Evolutionary conservation across 495 filamentous ascomycete genomes (phyloP), one percentile per base, ranked within the genome.

Genomic region (Talaromyces stipitatus): DNA sequence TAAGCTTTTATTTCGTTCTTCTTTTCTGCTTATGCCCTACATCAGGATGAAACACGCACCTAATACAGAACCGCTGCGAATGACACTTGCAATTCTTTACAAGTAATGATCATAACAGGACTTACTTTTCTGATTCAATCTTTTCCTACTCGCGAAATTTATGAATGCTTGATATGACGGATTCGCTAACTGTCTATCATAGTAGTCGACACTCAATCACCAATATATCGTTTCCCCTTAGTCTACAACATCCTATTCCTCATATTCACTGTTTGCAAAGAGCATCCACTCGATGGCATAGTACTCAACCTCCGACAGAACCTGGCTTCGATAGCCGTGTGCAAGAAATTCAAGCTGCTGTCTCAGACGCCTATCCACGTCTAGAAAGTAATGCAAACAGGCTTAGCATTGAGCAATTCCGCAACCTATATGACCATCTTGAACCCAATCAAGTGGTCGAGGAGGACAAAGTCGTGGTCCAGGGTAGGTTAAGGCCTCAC

Each of bases 21-120:
- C 54, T 58, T 36, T 36, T 10, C 29, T 16, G 38, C n/a, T 29
- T 24, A 32, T 32, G n/a, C 33, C 36, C 23, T 5, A 23, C 29
- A 36, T 64, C 52, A 73, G 76, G 82, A 84, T 79, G 82, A 85
- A 68, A 68, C 72, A 70, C 65, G 64, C 63, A 60, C 63, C 61
- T 62, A 69, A 69, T 72, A 64, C 75, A 85, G 91, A 96, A 96
- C 91, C 91, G 91, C 90, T 95, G 92, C 91, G 88, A 88, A 84
- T 92, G 89, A 94, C 83, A 80, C 80, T 72, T 72, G 68, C 62
- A 38, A 24, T 55, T 30, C 43, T 61, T 66, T 60, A 46, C 62
- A 69, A 64, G 61, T 64, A 66, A 66, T 78, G 75, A 78, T 68
- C 69, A 61, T 56, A 66, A 70, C 59, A 50, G 69, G 69, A 71